Conservation (phyloP, 1,139 yeast species). For the Lodderomyces elongisporus region DNA sequence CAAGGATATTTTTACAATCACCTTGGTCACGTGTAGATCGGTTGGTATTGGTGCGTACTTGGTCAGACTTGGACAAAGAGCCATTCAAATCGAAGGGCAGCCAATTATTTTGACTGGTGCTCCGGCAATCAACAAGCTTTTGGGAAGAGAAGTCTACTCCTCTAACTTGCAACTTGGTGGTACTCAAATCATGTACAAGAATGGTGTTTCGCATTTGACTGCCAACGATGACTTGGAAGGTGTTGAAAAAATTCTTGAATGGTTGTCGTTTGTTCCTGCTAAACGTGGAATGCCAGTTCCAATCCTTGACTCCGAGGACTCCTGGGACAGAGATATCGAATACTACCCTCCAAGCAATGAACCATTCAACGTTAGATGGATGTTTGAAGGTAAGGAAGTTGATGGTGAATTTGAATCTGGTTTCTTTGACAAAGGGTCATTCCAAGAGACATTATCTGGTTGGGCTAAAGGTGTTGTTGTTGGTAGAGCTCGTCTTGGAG, state of each 20-base stretch:
- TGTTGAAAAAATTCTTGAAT: slow-evolving; percentile 87
- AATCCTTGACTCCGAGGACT: slow-evolving; percentile 71
- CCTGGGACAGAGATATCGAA: slow-evolving; percentile 92
- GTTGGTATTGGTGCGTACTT: slow-evolving; percentile 99
- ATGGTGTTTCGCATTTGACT: slow-evolving; percentile 96
- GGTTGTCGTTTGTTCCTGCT: slow-evolving; percentile 96
- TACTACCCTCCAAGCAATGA: slow-evolving; percentile 69
- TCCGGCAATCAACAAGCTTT: slow-evolving; percentile 92
- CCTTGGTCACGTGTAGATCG: slow-evolving; percentile 95
- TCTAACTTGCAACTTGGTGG: slow-evolving; percentile 98
- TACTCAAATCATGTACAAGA: slow-evolving; percentile 96
- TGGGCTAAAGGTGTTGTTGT: slow-evolving; percentile 99
- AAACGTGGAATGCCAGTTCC: slow-evolving; percentile 90
- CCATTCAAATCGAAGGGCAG: slow-evolving; percentile 97
- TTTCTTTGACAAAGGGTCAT: slow-evolving; percentile 84
- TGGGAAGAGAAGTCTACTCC: slow-evolving; percentile 95
- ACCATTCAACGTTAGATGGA: slow-evolving; percentile 89
- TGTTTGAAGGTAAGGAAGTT: slow-evolving; percentile 76
- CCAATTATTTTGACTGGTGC: slow-evolving; percentile 99
- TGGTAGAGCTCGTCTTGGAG: slow-evolving; percentile 98
- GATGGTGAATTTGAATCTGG: slow-evolving; percentile 74
- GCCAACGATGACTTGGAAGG: slow-evolving; percentile 96
- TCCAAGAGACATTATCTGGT: slow-evolving; percentile 96
- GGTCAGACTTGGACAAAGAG: slow-evolving; percentile 97
- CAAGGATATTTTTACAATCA: slow-evolving; percentile 93